Evolutionary conservation across 441 rosid species (phyloP), one percentile per base, ranked within the genome.

Genomic region (Pelargonium myrrhifolium): DNA sequence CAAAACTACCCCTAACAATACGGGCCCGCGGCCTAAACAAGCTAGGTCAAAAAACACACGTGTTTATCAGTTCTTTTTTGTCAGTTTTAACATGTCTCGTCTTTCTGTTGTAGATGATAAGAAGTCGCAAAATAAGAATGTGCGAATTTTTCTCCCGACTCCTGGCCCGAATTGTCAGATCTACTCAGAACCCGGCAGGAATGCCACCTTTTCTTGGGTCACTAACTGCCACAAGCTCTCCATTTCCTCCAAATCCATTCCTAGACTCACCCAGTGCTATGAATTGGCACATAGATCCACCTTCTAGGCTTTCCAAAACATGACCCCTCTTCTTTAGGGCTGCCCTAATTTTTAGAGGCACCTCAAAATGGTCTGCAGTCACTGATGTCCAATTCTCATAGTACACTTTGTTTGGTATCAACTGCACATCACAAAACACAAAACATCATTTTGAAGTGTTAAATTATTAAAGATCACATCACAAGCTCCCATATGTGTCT

Each of bases 161-260:
- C 5, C 0, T 6, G 35, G 5, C 35, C 35, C 6, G 35, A 31
- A 31, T 31, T 31, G 35, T 31, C 35, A 31, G 35, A 31, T 31
- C 35, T 31, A 4, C 17, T 79, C 42, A 84, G 67, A 65, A 81
- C 63, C 87, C 91, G 45, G 87, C 73, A 14, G 91, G 86, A 64
- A 70, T 68, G 4, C 89, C 89, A 74, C 89, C 89, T 75, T 83
- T 84, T 66, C 89, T 79, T 17, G 87, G 89, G 68, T 86, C 87
- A 75, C 85, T 83, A 0, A 84, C 84, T 9, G 78, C 89, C 55
- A 79, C 78, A 28, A 86, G 83, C 67, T 68, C 37, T 65, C 40
- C 11, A 9, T 20, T 15, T 53, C 31, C 37, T 65, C 40, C 11
- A 9, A 26, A 21, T 43, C 31, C 6, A 47, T 47, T 68, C 75